Base-by-base conservation (phyloP, 2,329 filamentous ascomycete species). In the Grosmannia huntii region DNA sequence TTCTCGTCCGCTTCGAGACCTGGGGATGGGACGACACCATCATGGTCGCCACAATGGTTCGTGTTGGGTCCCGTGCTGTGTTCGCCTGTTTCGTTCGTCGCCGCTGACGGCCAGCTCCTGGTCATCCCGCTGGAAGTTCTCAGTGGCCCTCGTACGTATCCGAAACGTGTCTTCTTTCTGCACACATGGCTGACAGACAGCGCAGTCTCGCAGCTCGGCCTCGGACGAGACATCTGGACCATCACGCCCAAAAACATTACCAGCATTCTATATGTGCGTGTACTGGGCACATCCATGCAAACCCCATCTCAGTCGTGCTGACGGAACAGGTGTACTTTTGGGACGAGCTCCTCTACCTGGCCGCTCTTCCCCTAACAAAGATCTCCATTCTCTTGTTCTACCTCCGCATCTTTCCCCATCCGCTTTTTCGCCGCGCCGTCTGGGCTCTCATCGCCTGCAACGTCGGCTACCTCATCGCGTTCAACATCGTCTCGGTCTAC, bases 171-270 rank as follows among this genome's bases (percentile, higher is more conserved):
- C 33, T 2, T 36, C 33, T 36, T 11, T 10, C 10, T 5, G 33
- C 7, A 7, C 33, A 36, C 10, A 36, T 36, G 3, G 33, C 33
- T 36, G 12, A 36, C 33, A 14, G 3, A 10, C 16, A 25, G 11
- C 28, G 5, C 63, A 71, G 72, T 76, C 56, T 66, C 69, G 12
- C 58, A 71, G 11, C 59, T 67, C 49, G 75, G 74, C 2, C 66
- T 76, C 5, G 74, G 75, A 10, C 67, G 65, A 28, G 73, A 77
- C 59, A 72, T 76, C 61, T 77, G 75, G 74, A 71, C 68, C 36
- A 65, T 77, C 5, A 65, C 69, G 1, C 70, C 70, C 38, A 66
- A 74, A n/a, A 64, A 74, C 46, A 71, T 76, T 57, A 75, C 73
- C 1, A 57, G 66, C 3, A 68, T 75, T 59, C 70, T 76, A 48